Evolutionary conservation across 192 early-diverging fungal genomes (phyloP), one percentile per base, ranked within the genome.

Genomic region (Funneliformis geosporum): DNA sequence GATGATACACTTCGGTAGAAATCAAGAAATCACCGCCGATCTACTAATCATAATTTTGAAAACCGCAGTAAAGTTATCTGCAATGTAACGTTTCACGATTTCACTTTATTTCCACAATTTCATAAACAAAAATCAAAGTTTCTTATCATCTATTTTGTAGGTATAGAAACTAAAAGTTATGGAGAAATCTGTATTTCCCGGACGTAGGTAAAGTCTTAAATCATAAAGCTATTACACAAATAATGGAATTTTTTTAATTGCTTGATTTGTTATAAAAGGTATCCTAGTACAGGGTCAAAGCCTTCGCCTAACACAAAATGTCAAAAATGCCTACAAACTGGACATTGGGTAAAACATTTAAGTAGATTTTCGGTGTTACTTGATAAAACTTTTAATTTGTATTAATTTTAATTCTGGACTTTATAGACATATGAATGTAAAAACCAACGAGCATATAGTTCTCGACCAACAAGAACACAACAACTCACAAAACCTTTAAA

Each of bases 391-490:
- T 55, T 5, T 70, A 5, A 2, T 47, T 40, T 70, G 7, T 60
- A 2, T 16, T 70, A 18, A 70, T 67, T 27, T 70, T 8, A n/a
- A 16, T 64, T 59, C 12, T 9, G 42, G 1, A 28, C 21, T 4
- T 50, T 33, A n/a, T 82, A 88, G 83, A 90, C 88, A 0, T 89
- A 84, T 67, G 88, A 88, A 50, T 90, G 89, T 74, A 87, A 85
- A 43, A 86, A 82, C 4, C 66, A 76, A 38, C 78, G 84, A 61
- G 79, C 68, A 4, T 90, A 90, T 75, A 86, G 81, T 60, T 44
- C 85, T 28, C 85, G 89, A 28, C 89, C 89, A 9, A 88, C 88
- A 18, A 85, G 89, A 43, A 90, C 89, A 68, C 89, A 90, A 62
- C 89, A 90, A 33, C 84, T 90, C 4, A 85, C 84, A 74, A 88